phyloP scores from a whole-genome alignment of 768 basidiomycete genomes.

The Pleurotus tuber-regium region DNA sequence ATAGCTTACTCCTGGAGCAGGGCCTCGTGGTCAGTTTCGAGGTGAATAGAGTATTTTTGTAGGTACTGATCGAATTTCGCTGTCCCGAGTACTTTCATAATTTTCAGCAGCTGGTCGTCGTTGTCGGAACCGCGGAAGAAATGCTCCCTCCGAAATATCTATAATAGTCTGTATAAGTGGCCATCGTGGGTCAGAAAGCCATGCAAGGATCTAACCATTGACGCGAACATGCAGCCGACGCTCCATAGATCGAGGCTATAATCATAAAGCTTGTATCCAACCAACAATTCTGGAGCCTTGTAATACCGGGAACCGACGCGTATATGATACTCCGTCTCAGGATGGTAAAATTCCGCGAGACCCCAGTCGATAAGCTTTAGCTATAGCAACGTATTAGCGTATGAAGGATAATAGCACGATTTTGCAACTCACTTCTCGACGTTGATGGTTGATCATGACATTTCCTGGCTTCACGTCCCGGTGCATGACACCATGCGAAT shows the following conservation, averaged over 20 bases:
- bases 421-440: slow-evolving; percentile 45
- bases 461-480: slow-evolving; percentile 50
- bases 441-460: slow-evolving; percentile 71
- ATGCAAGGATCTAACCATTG: slow-evolving; percentile 49
- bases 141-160: slow-evolving; percentile 75
- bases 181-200: neutral
- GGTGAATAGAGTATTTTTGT: slow-evolving; percentile 60
- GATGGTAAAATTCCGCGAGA: slow-evolving; percentile 74
- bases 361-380: slow-evolving; percentile 73
- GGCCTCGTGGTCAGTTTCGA: slow-evolving; percentile 58
- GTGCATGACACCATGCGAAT: slow-evolving; percentile 73
- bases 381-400: slow-evolving; percentile 23
- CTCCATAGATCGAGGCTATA: slow-evolving; percentile 75
- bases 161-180: neutral
- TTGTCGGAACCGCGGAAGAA: slow-evolving; percentile 77
- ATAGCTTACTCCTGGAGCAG: slow-evolving; percentile 46
- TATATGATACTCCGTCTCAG: slow-evolving; percentile 67
- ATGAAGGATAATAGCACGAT: neutral
- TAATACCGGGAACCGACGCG: slow-evolving; percentile 71
- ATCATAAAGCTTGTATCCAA: slow-evolving; percentile 71
- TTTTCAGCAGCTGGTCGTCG: slow-evolving; percentile 70
- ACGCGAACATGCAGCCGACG: slow-evolving; percentile 72
- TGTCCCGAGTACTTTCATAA: slow-evolving; percentile 66
- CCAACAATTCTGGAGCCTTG: slow-evolving; percentile 71
- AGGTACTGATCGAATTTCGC: slow-evolving; percentile 62